phyloP scores from a whole-genome alignment of 2,329 filamentous ascomycete species.

The Exophiala aquamarina region DNA sequence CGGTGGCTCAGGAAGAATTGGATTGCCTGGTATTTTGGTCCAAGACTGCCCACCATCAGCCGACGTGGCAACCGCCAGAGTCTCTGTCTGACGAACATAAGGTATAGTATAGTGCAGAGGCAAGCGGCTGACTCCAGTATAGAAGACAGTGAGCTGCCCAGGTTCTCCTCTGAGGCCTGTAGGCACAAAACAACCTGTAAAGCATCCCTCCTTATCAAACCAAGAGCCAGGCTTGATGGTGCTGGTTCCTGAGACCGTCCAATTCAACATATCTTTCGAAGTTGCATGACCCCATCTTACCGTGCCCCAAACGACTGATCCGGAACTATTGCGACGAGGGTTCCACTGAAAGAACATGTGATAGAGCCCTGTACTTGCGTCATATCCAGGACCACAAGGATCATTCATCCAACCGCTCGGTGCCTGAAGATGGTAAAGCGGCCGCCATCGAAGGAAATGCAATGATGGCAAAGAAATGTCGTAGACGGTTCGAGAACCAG shows the following conservation, averaged over 20 bases:
- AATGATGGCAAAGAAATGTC: constrained; percentile 14
- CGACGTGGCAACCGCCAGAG: constrained; percentile 40
- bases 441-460: constrained; percentile 28
- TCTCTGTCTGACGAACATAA: constrained; percentile 38
- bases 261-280: constrained; percentile 40
- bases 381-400: constrained; percentile 43
- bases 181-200: constrained; percentile 42
- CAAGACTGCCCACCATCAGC: constrained; percentile 40
- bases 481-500: constrained; percentile 6
- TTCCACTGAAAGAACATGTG: constrained; percentile 48
- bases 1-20: constrained; percentile 39
- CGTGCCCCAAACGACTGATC: constrained; percentile 45
- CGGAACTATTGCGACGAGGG: constrained; percentile 42
- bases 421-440: constrained; percentile 39
- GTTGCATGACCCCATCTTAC: constrained; percentile 44
- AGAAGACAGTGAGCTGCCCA: constrained; percentile 37
- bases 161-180: constrained; percentile 27
- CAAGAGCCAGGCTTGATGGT: constrained; percentile 34
- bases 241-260: constrained; percentile 33
- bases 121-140: constrained; percentile 42
- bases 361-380: constrained; percentile 39
- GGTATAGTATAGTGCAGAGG: constrained; percentile 43
- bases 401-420: constrained; percentile 45
- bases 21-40: constrained; percentile 37
- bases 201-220: constrained; percentile 43